Base-by-base conservation (phyloP, 352 stramenopile genomes). In the Phytophthora brassicae region DNA sequence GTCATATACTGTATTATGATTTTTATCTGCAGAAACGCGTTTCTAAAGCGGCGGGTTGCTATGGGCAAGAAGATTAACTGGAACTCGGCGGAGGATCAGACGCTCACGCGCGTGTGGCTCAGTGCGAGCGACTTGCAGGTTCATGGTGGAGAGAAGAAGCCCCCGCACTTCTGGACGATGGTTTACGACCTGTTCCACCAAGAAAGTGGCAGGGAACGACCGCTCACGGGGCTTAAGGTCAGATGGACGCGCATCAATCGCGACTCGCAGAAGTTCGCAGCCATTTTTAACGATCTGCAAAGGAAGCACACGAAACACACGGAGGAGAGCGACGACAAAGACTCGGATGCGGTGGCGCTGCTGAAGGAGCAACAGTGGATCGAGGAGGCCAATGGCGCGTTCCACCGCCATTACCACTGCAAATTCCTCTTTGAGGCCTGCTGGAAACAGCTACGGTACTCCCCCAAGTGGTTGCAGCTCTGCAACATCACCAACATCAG, bases 11-110 rank as follows among this genome's bases (percentile, higher is more conserved):
- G n/a, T n/a, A n/a, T n/a, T n/a, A n/a, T n/a, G n/a, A n/a, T n/a
- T n/a, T 31, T 31, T 8, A 31, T 31, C 8, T 31, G 4, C 26
- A 43, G 26, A 53, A 52, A 54, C 45, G 46, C 55, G 70, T 87
- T 85, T 87, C 72, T 84, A 82, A 79, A 75, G 20, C 41, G 24
- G n/a, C 12, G 11, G 12, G n/a, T 9, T 20, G 14, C 47, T 42
- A 89, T 92, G 83, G 83, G 83, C 46, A 92, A 89, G 77, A 92
- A 92, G 70, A 88, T 79, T 31, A 92, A 92, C 55, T 90, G 83
- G 81, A 82, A 72, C 1, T 36, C 70, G 28, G 51, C 68, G 11
- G 83, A 92, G 60, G 79, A 92, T 45, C 72, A 82, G 68, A 71
- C 77, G 52, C 74, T 92, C 24, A 90, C 81, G 47, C 83, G 79